Evolutionary conservation across 257 asterid species (phyloP), one percentile per base, ranked within the genome.

Genomic region (Gentiana dahurica): DNA sequence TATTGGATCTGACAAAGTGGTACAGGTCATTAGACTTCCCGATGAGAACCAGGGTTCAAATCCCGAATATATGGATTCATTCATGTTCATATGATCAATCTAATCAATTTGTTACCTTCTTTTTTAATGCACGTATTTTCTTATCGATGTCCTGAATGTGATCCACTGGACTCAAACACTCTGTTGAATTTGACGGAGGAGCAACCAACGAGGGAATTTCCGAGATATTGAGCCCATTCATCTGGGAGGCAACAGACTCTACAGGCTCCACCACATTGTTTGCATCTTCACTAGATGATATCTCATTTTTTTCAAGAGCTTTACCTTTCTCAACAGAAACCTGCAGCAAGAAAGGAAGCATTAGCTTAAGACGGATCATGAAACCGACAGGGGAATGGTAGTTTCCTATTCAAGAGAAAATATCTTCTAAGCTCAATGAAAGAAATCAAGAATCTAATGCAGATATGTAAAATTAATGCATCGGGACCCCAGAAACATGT

Each of bases 41-140:
- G 4, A 37, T 13, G 34, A 55, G 8, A 55, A 37, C 47, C 53
- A 49, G 15, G 1, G 36, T 6, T 35, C 8, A 11, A 11, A 41
- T 41, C 9, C 11, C 32, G 59, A 12, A 36, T 5, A 49, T 49
- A 33, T 5, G 46, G 24, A 60, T 41, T 15, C 56, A 12, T 12
- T 44, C 51, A 32, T 6, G 15, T 15, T 36, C 54, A 34, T 37
- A 51, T 33, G 54, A 41, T 48, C 24, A 58, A n/a, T 49, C 48
- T 38, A 63, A 53, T 24, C 24, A 24, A 24, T 24, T 46, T 46
- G 46, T 36, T 77, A 91, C 98, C 97, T 92, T 88, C 89, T 92
- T 92, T 61, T 88, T 88, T 58, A 92, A 69, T 34, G 99, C 95
- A 63, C 99, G 82, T 57, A 92, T 83, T 70, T 84, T 88, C 79